Evolutionary conservation across 192 early-diverging fungal species (phyloP), one percentile per base, ranked within the genome.

Genomic region (Backusella luteola): DNA sequence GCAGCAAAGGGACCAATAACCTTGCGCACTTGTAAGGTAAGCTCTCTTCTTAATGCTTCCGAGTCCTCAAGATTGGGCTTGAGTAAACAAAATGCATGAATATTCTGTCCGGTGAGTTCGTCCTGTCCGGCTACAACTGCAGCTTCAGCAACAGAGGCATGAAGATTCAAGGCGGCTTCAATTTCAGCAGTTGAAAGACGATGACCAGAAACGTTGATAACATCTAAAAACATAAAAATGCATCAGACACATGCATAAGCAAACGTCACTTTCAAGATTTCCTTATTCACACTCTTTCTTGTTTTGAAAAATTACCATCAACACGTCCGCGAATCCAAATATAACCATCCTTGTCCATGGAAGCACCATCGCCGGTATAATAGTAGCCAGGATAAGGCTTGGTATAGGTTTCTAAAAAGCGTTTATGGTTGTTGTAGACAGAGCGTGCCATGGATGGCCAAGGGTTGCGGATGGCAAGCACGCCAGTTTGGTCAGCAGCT

Each of bases 281-380:
- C 38, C 38, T 39, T 39, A 39, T 39, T 39, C 11, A 7, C 11
- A 39, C 11, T 39, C 9, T 39, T 12, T 39, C 38, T 39, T 39
- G 38, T 39, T 39, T 39, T 39, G 9, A 39, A 39, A 11, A 11
- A 11, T 39, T 12, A 39, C 38, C 80, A 81, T 81, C 80, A 38
- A 96, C 94, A 76, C 97, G 93, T 67, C 97, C 97, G 63, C 93
- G 90, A 76, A 98, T 91, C 97, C 97, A 98, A 86, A 93, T 91
- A 89, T 96, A 98, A 49, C 95, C 96, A 76, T 98, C 97, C 68
- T 90, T 86, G 81, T 98, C 97, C 67, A 93, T 85, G 66, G 90
- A 90, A 72, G 92, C 96, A 77, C 97, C 97, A 83, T 98, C 97
- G n/a, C 97, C 97, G 15, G 96, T 94, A 83, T 96, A 98, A 89